These are phyloP conservation scores for Candida xyloterini DNA, from an alignment of 805 yeast genomes.

Conservation along the genomic window DNA sequence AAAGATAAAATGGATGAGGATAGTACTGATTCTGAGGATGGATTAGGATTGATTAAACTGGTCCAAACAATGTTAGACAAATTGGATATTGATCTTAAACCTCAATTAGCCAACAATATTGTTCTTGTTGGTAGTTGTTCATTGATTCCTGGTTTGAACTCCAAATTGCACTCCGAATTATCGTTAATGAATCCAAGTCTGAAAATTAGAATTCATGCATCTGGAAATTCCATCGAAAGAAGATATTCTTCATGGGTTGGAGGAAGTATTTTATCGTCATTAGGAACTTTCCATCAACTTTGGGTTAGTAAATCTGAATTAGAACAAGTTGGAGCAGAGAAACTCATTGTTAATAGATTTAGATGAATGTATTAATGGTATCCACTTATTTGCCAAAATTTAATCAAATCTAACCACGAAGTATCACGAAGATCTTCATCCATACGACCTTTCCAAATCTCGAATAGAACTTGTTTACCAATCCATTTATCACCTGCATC, in stretches of 20 bases:
- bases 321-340: conserved; percentile 83
- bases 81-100: conserved; percentile 78
- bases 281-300: conserved; percentile 92
- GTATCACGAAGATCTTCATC: conserved; percentile 27
- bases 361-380: conserved; percentile 44
- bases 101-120: conserved; percentile 84
- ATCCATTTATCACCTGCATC: conserved; percentile 48
- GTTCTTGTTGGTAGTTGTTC: conserved; percentile 85
- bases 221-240: conserved; percentile 76
- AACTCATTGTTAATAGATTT: conserved; percentile 76
- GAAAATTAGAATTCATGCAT: conserved; percentile 78
- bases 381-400: conserved; percentile 49
- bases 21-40: conserved; percentile 3
- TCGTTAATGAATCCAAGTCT: conserved; percentile 73
- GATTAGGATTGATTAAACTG: conserved; percentile 52
- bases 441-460: conserved; percentile 46
- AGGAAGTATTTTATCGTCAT: conserved; percentile 80
- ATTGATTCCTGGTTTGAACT: conserved; percentile 76
- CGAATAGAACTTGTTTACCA: conserved; percentile 50
- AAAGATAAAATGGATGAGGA: conserved; percentile 36
- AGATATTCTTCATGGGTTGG: conserved; percentile 87
- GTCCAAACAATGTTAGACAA: conserved; percentile 52
- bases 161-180: conserved; percentile 69
- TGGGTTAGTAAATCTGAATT: conserved; percentile 90
- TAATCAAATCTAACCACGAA: conserved; percentile 52